Evolutionary conservation across 148 eudicot species (phyloP).

Genomic region (Cornus controversa): DNA sequence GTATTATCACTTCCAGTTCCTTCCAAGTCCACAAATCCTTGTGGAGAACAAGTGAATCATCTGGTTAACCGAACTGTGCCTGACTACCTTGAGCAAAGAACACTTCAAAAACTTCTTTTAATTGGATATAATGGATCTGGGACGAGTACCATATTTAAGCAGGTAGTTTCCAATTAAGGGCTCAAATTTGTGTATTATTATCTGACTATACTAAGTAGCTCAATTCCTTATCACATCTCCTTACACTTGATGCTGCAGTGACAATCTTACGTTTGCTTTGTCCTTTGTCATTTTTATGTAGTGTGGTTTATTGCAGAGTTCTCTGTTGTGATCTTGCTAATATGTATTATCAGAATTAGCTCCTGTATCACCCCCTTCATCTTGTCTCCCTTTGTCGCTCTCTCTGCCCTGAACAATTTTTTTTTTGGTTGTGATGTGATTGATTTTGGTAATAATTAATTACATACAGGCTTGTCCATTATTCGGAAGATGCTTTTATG

Average conservation of each 20-base stretch:
- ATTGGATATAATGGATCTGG: constrained; percentile 88
- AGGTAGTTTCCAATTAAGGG: constrained; percentile 42
- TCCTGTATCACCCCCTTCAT: no score
- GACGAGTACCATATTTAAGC: constrained; percentile 92
- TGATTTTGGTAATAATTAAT: neutral
- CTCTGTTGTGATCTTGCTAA: neutral
- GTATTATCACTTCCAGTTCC: constrained; percentile 90
- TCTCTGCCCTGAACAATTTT: neutral
- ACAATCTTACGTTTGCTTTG: neutral
- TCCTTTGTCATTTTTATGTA: neutral
- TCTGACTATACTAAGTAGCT: neutral
- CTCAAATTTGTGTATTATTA: neutral
- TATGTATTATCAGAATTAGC: neutral
- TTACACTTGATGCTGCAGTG: neutral
- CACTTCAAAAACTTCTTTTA: constrained; percentile 76
- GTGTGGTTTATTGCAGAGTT: constrained; percentile 1
- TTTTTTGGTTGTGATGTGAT: neutral
- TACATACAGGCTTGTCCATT: neutral
- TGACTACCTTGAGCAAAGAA: constrained; percentile 65
- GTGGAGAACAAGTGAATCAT: constrained; percentile 60
- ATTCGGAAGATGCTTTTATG: neutral
- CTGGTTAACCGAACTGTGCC: constrained; percentile 47
- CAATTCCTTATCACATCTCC: neutral
- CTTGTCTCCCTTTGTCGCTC: neutral
- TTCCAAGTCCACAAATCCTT: constrained; percentile 52